Percentiles rank a stretch among this genome's conserved stretches.
These are phyloP conservation scores for Picea abies DNA, from an alignment of 83 land plant genomes.

Conservation along the genomic window DNA sequence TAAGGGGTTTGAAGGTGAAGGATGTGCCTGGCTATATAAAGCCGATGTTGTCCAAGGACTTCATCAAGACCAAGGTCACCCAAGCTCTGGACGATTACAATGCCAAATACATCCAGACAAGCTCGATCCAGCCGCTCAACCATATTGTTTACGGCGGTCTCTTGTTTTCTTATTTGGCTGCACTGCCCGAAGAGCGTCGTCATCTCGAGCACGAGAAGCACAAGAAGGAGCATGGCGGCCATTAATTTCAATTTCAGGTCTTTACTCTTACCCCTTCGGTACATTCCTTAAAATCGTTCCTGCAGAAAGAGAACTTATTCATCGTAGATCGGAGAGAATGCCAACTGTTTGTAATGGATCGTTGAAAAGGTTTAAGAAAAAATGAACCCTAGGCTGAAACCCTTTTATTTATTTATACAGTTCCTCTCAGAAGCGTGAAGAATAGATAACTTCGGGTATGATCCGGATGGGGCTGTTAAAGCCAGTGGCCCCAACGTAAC, in stretches of 20 bases:
- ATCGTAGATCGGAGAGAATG: too few relatives aligned
- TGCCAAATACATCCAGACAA: constrained; percentile 82
- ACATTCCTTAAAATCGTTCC: too few relatives aligned
- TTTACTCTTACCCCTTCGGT: too few relatives aligned
- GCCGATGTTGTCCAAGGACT: constrained; percentile 42
- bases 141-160: constrained; percentile 75
- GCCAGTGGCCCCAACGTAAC: too few relatives aligned
- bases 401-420: too few relatives aligned
- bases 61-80: constrained; percentile 32
- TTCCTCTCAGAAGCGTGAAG: too few relatives aligned
- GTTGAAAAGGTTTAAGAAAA: too few relatives aligned
- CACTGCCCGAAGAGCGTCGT: constrained; percentile 80
- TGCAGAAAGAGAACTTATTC: too few relatives aligned
- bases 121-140: constrained; percentile 62
- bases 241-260: not conserved
- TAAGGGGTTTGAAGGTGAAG: constrained; percentile 62
- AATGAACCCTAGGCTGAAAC: too few relatives aligned
- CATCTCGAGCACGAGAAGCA: constrained; percentile 82
- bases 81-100: constrained; percentile 66
- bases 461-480: too few relatives aligned
- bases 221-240: constrained; percentile 33
- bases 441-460: too few relatives aligned
- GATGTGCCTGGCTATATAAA: constrained; percentile 64
- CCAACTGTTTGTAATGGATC: too few relatives aligned
- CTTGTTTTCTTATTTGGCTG: constrained; percentile 66